These are phyloP conservation scores for Mallotus nudiflorus DNA, from an alignment of 345 rosid genomes.

Conservation along the genomic window DNA sequence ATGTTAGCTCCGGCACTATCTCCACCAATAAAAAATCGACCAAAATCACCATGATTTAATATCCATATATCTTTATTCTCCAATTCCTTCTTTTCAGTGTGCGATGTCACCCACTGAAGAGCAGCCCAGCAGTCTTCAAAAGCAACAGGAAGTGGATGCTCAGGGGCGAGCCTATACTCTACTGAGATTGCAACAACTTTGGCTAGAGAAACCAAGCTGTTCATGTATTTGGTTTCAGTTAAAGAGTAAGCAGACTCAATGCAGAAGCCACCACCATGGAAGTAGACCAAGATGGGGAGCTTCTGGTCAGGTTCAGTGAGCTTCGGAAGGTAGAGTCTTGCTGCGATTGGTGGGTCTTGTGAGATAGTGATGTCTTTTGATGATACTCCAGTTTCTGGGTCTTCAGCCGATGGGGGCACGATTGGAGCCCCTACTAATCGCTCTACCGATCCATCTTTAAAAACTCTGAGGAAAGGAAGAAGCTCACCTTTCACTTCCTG, in stretches of 20 bases:
- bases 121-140: constrained; percentile 51
- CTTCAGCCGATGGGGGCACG: constrained; percentile 22
- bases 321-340: constrained; percentile 44
- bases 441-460: constrained; percentile 40
- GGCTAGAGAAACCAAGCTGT: constrained; percentile 29
- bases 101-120: constrained; percentile 43
- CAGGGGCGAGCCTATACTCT: constrained; percentile 52
- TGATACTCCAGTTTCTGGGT: constrained; percentile 41
- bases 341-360: constrained; percentile 28
- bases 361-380: constrained; percentile 32
- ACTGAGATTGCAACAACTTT: constrained; percentile 38
- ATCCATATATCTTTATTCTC: constrained; percentile 44
- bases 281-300: constrained; percentile 42
- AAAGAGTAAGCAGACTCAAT: constrained; percentile 39
- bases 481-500: constrained; percentile 33
- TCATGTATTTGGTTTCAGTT: constrained; percentile 21
- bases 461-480: constrained; percentile 26
- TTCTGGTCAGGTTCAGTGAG: constrained; percentile 15
- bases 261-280: constrained; percentile 50
- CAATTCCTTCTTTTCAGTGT: constrained; percentile 4
- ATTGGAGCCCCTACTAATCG: constrained; percentile 21
- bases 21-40: constrained; percentile 2
- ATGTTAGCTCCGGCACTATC: constrained; percentile 18
- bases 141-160: constrained; percentile 35
- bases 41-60: constrained; percentile 22